Base-by-base conservation (phyloP, 345 rosid species). In the Sisymbrium altissimum region DNA sequence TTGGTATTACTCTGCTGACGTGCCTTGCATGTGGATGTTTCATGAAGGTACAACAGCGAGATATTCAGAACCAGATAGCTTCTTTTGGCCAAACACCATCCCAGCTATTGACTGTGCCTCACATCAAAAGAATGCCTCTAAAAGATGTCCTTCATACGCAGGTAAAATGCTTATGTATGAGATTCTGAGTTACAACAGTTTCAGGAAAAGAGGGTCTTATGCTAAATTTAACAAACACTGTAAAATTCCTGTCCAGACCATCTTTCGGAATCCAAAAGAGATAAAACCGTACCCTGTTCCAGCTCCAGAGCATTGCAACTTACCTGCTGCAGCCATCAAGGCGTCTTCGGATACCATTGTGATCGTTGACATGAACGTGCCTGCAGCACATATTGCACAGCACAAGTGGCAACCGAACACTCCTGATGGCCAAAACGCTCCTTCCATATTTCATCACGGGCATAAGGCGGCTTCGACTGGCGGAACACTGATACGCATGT, bases 371-470 rank as follows among this genome's bases (percentile, higher is more conserved):
- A 69, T 81, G 73, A 88, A 88, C 77, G 92, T 86, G 43, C 97
- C 97, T 54, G 97, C 93, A 60, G 93, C 93, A 70, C 96, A 84
- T 76, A 78, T 94, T 74, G 97, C 92, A 27, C 85, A 80, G 17
- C 99, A 94, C 82, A 88, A 83, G 59, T 94, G 95, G 99, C 93
- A 94, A 82, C 93, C 97, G 39, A 92, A 88, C 83, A 92, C 97
- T 44, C 96, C 90, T 3, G 96, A 92, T 75, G 96, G 97, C 8
- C 87, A 87, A 64, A 93, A 92, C 27, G 60, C 86, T 50, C 99
- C 99, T 48, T 94, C 89, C 81, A 86, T 86, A 44, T 94, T 94
- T 79, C 90, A 94, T 75, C 99, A 94, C 40, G 97, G 93, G 55
- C n/a, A n/a, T n/a, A 94, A 83, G 70, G 77, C 90, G 32, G 46